These are phyloP conservation scores for Aspergillus chevalieri DNA, from an alignment of 2,329 filamentous ascomycete genomes.

Conservation along the genomic window DNA sequence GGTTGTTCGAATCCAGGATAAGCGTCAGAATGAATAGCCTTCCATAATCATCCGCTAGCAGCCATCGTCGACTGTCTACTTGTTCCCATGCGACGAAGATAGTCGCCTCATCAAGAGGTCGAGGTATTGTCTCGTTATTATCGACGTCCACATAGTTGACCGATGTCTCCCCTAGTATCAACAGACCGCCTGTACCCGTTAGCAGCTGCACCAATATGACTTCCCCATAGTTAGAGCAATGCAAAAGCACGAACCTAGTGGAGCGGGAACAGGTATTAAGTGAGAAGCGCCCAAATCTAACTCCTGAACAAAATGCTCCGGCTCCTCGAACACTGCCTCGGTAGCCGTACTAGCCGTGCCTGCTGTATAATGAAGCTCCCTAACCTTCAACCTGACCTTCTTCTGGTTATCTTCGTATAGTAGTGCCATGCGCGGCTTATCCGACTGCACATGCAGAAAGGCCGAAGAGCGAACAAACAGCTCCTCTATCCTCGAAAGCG, in stretches of 20 bases:
- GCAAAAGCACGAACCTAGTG: conserved; percentile 39
- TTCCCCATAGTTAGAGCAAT: conserved; percentile 33
- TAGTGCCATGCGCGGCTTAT: conserved; percentile 57
- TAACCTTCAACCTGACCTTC: conserved; percentile 50
- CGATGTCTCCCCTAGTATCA: conserved; percentile 72
- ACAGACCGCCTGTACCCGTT: conserved; percentile 55
- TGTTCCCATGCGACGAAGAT: conserved; percentile 90
- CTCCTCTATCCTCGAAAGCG: conserved; percentile 59
- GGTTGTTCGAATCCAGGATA: conserved; percentile 55
- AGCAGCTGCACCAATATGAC: conserved; percentile 36
- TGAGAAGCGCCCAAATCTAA: conserved; percentile 56
- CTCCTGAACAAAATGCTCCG: conserved; percentile 47
- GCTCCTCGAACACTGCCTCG: conserved; percentile 50
- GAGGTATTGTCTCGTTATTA: conserved; percentile 59
- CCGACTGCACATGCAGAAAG: conserved; percentile 53
- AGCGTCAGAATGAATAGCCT: conserved; percentile 79
- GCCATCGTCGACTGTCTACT: conserved; percentile 72
- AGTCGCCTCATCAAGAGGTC: conserved; percentile 64
- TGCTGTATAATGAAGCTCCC: conserved; percentile 49
- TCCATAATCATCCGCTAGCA: conserved; percentile 91
- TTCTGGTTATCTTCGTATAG: conserved; percentile 59
- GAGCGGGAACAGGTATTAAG: conserved; percentile 55
- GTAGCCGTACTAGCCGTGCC: conserved; percentile 41
- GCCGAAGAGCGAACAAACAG: conserved; percentile 60
- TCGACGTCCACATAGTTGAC: conserved; percentile 81